Conservation (phyloP, 305 asterid genomes). For the Plantago lanceolata region DNA sequence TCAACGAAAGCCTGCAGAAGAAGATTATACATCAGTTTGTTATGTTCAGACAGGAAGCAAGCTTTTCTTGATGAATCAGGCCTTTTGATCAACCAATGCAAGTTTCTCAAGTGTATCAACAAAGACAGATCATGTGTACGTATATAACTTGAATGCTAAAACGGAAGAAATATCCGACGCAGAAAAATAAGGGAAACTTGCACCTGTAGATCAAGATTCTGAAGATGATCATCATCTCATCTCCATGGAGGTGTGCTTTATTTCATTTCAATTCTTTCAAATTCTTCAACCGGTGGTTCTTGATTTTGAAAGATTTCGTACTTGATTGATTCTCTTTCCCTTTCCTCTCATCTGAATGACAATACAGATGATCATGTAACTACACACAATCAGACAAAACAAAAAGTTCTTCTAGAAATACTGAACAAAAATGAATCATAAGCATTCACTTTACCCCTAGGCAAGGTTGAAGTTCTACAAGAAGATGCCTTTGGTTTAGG, state of each 20-base stretch:
- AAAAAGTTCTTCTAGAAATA: not conserved
- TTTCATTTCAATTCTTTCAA: constrained; percentile 29
- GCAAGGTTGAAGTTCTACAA: constrained; percentile 30
- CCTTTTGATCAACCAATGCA: constrained; percentile 44
- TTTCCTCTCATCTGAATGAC: constrained; percentile 42
- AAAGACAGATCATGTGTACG: constrained; percentile 17
- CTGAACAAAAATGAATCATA: constrained; percentile 17
- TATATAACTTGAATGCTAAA: constrained; percentile 15
- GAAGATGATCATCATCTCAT: constrained; percentile 34
- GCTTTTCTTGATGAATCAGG: constrained; percentile 72
- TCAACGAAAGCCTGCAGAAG: too few relatives aligned
- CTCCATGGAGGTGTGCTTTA: constrained; percentile 36
- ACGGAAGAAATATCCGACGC: not conserved
- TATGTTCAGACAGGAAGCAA: constrained; percentile 80
- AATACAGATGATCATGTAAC: constrained; percentile 1
- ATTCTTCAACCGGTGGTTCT: constrained; percentile 36
- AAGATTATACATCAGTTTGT: too few relatives aligned
- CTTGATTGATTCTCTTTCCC: constrained; percentile 54
- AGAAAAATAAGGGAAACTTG: constrained; percentile 12
- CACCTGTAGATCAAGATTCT: constrained; percentile 48
- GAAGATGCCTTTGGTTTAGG: constrained; percentile 40
- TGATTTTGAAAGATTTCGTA: constrained; percentile 36
- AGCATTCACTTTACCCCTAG: constrained; percentile 25
- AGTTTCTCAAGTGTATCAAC: constrained; percentile 51
- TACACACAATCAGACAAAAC: not conserved